Base-by-base conservation (phyloP, 2,329 filamentous ascomycete species). In the Grosmannia serpens region DNA sequence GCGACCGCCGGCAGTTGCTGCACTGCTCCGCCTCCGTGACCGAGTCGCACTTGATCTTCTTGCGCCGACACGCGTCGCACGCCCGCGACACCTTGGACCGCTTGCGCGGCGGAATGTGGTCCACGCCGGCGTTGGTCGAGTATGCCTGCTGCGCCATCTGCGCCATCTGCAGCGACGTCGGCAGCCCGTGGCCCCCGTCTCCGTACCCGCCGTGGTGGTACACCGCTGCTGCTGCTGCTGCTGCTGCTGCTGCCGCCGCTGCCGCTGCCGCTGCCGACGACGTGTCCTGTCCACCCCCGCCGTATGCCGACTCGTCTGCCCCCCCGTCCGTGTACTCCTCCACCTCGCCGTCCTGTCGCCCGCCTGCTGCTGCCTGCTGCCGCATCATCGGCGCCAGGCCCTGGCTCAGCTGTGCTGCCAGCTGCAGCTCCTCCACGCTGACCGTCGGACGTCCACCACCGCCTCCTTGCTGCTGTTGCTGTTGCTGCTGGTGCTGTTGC, bases 1-100 rank as follows among this genome's bases (percentile, higher is more conserved):
- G 81, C 9, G 88, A 85, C 57, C 89, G 83, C 58, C 85, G 84
- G 70, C 91, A 95, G 67, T 89, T 92, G 3, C 87, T 88, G 67
- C 91, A 96, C 7, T 87, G 85, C 60, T 85, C 82, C 7, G 80
- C 80, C 68, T 95, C 89, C 10, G 86, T 85, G 61, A 83, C 81
- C 5, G 89, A 88, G 72, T 95, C 90, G 67, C 91, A 96, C 67
- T 90, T 89, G 60, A 95, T 89, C 75, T 92, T 95, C 72, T 95
- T 95, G 58, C 90, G 82, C 50, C 91, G 81, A 68, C 90, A 95
- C 68, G 95, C 89, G 68, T 96, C 90, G 66, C 90, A 96, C 2
- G 90, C 91, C 44, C 90, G 81, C 13, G 90, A 95, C 7, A 94
- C 89, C 70, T 95, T 95, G 7, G 87, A 88, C 60, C 90, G 79